Evolutionary conservation across 441 rosid genomes (phyloP).

Genomic region (Viola pubescens): DNA sequence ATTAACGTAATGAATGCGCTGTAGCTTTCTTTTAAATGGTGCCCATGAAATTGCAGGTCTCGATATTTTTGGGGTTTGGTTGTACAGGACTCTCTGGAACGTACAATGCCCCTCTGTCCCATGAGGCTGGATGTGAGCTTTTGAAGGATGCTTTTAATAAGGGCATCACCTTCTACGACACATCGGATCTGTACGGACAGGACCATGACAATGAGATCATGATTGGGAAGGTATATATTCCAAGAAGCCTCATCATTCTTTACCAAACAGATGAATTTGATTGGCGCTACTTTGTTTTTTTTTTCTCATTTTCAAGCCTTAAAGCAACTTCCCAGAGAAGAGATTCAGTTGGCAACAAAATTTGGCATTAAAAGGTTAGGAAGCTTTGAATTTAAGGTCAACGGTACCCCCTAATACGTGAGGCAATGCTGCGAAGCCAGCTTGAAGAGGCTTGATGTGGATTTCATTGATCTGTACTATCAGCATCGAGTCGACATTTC

Average conservation of each 20-base stretch:
- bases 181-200: slow-evolving; percentile 35
- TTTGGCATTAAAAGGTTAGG: slow-evolving; percentile 23
- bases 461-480: slow-evolving; percentile 45
- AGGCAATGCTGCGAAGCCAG: slow-evolving; percentile 51
- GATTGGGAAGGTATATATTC: slow-evolving; percentile 40
- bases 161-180: slow-evolving; percentile 47
- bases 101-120: slow-evolving; percentile 40
- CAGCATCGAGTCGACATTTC: slow-evolving; percentile 48
- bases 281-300: no score
- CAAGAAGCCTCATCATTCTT: no score
- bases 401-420: slow-evolving; percentile 36
- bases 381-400: slow-evolving; percentile 17
- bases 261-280: no score
- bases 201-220: slow-evolving; percentile 36
- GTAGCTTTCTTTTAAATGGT: no score
- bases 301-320: slow-evolving; percentile 22
- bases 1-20: no score
- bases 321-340: slow-evolving; percentile 44
- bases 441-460: slow-evolving; percentile 39
- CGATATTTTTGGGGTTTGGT: slow-evolving; percentile 41
- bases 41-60: no score
- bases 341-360: slow-evolving; percentile 45
- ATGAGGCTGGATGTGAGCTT: slow-evolving; percentile 37
- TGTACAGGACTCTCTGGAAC: slow-evolving; percentile 40
- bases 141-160: slow-evolving; percentile 27